Conservation (phyloP, 805 yeast species). For the Wickerhamiella parazyma region DNA sequence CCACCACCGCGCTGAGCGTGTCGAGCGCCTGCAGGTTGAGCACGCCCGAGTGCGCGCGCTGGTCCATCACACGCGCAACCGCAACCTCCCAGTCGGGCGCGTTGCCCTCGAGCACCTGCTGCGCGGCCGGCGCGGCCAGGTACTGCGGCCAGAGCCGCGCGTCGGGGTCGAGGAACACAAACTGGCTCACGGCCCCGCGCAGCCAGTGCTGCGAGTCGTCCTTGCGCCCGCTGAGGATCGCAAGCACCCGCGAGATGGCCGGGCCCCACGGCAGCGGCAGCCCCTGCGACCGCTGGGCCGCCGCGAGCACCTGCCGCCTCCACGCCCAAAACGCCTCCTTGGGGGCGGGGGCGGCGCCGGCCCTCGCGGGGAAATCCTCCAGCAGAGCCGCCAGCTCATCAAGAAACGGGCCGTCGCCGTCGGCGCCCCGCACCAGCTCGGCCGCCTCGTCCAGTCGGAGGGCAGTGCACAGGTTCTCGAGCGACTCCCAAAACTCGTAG, state of each 20-base stretch:
- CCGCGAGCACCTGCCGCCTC: constrained; percentile 11
- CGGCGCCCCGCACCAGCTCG: background rate
- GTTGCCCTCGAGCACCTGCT: constrained; percentile 6
- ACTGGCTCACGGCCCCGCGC: constrained; percentile 12
- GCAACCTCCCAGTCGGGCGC: constrained; percentile 18
- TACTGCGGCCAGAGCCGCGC: constrained; percentile 10
- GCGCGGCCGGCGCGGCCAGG: background rate
- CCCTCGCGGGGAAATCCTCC: background rate
- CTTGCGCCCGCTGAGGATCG: constrained; percentile 12
- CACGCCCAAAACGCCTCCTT: constrained; percentile 13
- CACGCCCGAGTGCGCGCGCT: constrained; percentile 12
- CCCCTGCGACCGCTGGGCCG: constrained; percentile 2
- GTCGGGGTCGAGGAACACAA: constrained; percentile 13
- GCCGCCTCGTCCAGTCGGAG: background rate
- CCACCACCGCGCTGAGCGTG: constrained; percentile 11
- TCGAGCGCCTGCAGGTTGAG: constrained; percentile 13
- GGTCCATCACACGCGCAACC: constrained; percentile 14
- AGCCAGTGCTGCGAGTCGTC: constrained; percentile 11
- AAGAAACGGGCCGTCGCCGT: background rate
- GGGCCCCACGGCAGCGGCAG: background rate
- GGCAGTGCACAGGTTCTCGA: background rate
- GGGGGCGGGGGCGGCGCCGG: background rate
- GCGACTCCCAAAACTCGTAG: constrained; percentile 1
- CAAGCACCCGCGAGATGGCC: constrained; percentile 5
- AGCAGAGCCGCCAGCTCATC: background rate